Evolutionary conservation across 257 asterid species (phyloP).

Genomic region (Solanum pimpinellifolium): DNA sequence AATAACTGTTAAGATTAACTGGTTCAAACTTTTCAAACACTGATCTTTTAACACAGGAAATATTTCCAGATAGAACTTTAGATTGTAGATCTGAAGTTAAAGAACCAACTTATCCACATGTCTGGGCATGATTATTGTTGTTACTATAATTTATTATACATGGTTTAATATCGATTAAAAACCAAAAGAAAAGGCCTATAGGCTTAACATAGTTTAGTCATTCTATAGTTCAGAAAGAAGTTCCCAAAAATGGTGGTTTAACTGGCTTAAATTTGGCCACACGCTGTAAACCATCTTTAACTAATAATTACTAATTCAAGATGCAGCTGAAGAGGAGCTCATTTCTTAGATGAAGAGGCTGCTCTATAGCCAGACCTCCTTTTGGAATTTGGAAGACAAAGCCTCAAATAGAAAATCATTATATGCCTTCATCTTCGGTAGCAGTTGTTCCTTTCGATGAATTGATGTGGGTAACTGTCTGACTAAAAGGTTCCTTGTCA

Average conservation of each 20-base stretch:
- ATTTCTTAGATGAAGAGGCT: background rate
- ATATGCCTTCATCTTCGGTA: background rate
- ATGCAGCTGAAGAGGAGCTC: background rate
- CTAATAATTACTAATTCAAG: background rate
- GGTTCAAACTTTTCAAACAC: background rate
- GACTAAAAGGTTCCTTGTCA: slow-evolving; percentile 1
- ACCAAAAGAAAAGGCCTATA: background rate
- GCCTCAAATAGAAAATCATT: background rate
- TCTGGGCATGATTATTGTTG: background rate
- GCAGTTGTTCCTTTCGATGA: slow-evolving; percentile 10
- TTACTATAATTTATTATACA: background rate
- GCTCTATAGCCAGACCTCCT: background rate
- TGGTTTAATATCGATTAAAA: background rate
- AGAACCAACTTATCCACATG: background rate
- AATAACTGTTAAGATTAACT: background rate
- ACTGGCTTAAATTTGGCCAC: background rate
- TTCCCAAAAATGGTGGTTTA: background rate
- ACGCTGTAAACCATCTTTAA: background rate
- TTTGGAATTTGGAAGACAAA: background rate
- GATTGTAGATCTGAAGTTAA: background rate
- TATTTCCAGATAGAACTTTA: background rate
- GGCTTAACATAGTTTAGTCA: background rate
- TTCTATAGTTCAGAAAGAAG: background rate
- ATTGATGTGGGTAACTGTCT: slow-evolving; percentile 22
- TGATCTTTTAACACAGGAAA: background rate